Evolutionary conservation across 2,329 filamentous ascomycete genomes (phyloP).

Genomic region (Ophiostoma montium): DNA sequence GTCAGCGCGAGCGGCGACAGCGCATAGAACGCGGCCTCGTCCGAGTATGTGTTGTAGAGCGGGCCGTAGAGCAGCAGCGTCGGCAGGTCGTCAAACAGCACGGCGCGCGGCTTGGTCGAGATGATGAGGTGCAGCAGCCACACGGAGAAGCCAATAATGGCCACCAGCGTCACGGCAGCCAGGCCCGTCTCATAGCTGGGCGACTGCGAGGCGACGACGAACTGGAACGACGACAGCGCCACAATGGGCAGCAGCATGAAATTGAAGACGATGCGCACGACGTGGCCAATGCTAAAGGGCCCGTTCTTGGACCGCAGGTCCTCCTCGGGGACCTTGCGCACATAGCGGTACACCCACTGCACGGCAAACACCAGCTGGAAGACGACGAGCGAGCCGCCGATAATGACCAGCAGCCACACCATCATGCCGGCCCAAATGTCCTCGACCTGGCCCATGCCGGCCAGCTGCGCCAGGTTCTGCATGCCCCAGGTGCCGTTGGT

Average conservation of each 20-base stretch:
- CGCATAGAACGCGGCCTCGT: constrained; percentile 82
- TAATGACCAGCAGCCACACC: constrained; percentile 71
- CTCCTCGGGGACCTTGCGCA: constrained; percentile 63
- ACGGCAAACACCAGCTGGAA: constrained; percentile 63
- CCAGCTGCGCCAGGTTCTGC: constrained; percentile 62
- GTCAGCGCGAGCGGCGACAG: constrained; percentile 75
- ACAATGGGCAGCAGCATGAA: constrained; percentile 83
- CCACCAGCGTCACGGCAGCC: constrained; percentile 58
- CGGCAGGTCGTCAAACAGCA: constrained; percentile 84
- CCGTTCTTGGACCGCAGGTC: constrained; percentile 84
- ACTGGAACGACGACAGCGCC: constrained; percentile 77
- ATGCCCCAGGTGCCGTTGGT: constrained; percentile 68
- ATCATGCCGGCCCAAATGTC: constrained; percentile 95
- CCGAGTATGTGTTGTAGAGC: constrained; percentile 93
- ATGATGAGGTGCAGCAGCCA: constrained; percentile 76
- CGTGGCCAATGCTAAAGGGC: constrained; percentile 68
- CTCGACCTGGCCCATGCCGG: constrained; percentile 59
- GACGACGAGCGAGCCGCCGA: constrained; percentile 50
- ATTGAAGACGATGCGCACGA: constrained; percentile 79
- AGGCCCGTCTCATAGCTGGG: constrained; percentile 58
- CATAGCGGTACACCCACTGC: constrained; percentile 61
- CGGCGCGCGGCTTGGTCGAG: constrained; percentile 65
- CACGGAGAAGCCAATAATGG: constrained; percentile 56
- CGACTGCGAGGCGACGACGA: constrained; percentile 59
- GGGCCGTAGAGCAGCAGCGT: constrained; percentile 84